Evolutionary conservation across 257 asterid species (phyloP), one percentile per base, ranked within the genome.

Genomic region (Linderniella brevidens): DNA sequence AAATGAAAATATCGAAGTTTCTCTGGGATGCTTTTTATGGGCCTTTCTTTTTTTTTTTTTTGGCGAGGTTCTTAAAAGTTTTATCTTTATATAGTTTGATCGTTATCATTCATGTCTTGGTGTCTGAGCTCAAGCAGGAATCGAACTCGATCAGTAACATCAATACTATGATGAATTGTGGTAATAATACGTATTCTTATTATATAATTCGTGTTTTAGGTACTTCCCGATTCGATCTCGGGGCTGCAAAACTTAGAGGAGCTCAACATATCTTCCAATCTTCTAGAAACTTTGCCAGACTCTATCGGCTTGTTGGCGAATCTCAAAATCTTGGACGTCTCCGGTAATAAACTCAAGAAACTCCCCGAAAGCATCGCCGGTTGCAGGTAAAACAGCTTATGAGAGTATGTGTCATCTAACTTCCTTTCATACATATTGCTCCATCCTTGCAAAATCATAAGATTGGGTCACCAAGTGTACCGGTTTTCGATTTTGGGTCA

Each of bases 311-410:
- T 72, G 54, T 50, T 81, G 64, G 49, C 55, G 10, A 81, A 78
- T 47, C 77, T 81, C 20, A 72, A 66, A 52, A 37, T 70, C 48
- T 38, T 81, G 32, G 41, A 72, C 48, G 75, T 72, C 15, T 81
- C 90, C 0, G 57, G 69, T 18, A 81, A 81, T 46, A 72, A 75
- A 51, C 73, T 81, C 14, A 73, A 38, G 35, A 55, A 56, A 58
- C 82, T 81, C 40, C 93, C 93, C 0, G 82, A 72, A 32, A 81
- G 78, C 58, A 71, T 81, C 50, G 72, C 68, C 45, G 61, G 68
- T 57, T 78, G 90, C 82, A 72, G 76, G 88, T 78, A 66, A 36
- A 37, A 48, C 43, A 2, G 1, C 43, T 39, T 39, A 10, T 9
- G 9, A 4, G 3, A 39, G 25, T 51, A 16, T 13, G 20, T 44